A percentile compares a stretch with the other conserved stretches of the same genome.
Evolutionary conservation across 257 asterid species (phyloP).

Genomic region (Fraxinus americana): DNA sequence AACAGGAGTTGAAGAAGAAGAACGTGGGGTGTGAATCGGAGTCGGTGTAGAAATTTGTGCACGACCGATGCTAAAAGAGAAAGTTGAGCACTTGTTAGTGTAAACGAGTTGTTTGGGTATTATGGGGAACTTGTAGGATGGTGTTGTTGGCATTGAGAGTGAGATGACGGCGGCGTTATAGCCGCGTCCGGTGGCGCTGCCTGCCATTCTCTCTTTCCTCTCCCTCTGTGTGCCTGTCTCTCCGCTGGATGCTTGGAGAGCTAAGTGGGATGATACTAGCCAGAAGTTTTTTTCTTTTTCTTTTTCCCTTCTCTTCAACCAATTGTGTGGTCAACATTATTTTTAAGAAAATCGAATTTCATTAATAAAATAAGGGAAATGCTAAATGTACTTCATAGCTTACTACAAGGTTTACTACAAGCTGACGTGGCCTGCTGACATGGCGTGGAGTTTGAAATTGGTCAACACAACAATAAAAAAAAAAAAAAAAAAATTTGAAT

Average conservation of each 20-base stretch:
- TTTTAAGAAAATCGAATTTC: too few relatives aligned
- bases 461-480: too few relatives aligned
- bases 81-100: slow-evolving; percentile 27
- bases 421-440: too few relatives aligned
- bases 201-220: slow-evolving; percentile 33
- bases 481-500: too few relatives aligned
- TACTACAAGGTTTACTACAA: too few relatives aligned
- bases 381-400: too few relatives aligned
- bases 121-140: slow-evolving; percentile 25
- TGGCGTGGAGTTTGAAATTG: too few relatives aligned
- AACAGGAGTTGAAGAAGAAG: slow-evolving; percentile 52
- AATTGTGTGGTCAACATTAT: too few relatives aligned
- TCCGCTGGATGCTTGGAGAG: slow-evolving; percentile 9
- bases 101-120: slow-evolving; percentile 16
- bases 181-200: slow-evolving; percentile 43
- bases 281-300: background rate
- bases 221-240: background rate
- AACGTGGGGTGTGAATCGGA: slow-evolving; percentile 15
- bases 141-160: slow-evolving; percentile 27
- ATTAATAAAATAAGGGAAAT: too few relatives aligned
- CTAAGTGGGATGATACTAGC: slow-evolving; percentile 32
- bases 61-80: slow-evolving; percentile 14
- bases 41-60: slow-evolving; percentile 27
- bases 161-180: slow-evolving; percentile 39
- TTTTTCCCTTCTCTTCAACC: too few relatives aligned